These are phyloP conservation scores for Anthracocystis panici-leucophaei DNA, from an alignment of 1,284 basidiomycete genomes.

Conservation along the genomic window DNA sequence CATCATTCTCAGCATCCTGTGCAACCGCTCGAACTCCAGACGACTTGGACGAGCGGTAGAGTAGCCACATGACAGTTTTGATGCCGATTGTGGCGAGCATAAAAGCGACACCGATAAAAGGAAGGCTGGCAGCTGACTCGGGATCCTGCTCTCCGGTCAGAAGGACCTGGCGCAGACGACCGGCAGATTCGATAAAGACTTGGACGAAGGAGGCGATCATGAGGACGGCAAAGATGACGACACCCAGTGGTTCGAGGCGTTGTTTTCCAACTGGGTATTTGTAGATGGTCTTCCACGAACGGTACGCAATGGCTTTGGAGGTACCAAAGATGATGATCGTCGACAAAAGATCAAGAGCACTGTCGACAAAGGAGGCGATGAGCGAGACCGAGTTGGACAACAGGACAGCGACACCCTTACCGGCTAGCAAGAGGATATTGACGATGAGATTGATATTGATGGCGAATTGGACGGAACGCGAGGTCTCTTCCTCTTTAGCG, in stretches of 20 bases:
- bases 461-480: conserved; percentile 59
- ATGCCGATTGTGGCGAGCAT: conserved; percentile 74
- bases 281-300: conserved; percentile 63
- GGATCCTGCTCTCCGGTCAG: conserved; percentile 55
- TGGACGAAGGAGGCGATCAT: conserved; percentile 72
- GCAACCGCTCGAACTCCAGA: conserved; percentile 70
- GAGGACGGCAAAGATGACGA: conserved; percentile 73
- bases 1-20: conserved; percentile 74
- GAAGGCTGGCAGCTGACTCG: conserved; percentile 57
- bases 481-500: conserved; percentile 60
- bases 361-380: conserved; percentile 74
- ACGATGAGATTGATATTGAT: conserved; percentile 68
- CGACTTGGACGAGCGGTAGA: conserved; percentile 69
- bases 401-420: conserved; percentile 73
- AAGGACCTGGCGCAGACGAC: conserved; percentile 61
- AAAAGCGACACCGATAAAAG: conserved; percentile 65
- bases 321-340: conserved; percentile 71
- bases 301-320: conserved; percentile 62
- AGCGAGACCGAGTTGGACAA: conserved; percentile 75
- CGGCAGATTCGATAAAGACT: conserved; percentile 64
- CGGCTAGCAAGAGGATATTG: conserved; percentile 73
- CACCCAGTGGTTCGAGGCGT: conserved; percentile 72
- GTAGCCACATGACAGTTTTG: conserved; percentile 72
- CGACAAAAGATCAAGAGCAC: conserved; percentile 73
- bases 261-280: conserved; percentile 73